Base-by-base conservation (phyloP, 2,329 filamentous ascomycete genomes). In the Alternaria novae-zelandiae region DNA sequence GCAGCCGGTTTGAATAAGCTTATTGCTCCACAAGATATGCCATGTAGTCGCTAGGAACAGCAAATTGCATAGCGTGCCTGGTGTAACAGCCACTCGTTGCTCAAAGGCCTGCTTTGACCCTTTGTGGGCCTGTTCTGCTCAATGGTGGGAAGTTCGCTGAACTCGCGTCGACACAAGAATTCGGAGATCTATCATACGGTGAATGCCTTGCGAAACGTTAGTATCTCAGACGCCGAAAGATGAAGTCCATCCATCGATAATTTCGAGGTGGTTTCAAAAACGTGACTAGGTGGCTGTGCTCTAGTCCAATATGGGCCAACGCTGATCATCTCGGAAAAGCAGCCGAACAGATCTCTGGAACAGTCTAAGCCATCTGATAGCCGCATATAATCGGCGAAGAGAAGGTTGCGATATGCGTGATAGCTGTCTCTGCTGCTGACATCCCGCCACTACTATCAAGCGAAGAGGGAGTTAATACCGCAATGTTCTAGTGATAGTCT, bases 1-100 rank as follows among this genome's bases (percentile, higher is more conserved):
- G 54, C 61, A 63, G 50, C 63, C 51, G 57, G 61, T 45, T 46
- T 43, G 51, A 65, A 74, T 72, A 71, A 74, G 73, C 74, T 73
- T 75, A 70, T 71, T 70, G 67, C 60, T 74, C 68, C 67, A 67
- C 66, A 68, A 59, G 57, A 50, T 36, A 57, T 45, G 46, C 36
- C 47, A 47, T 23, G 23, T 44, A 32, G 13, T 25, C 45, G 44
- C 15, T 41, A 54, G 56, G 54, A 61, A 26, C 30, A 57, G 23
- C 20, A 58, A 54, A 23, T 26, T n/a, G 30, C 21, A 56, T 21
- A 25, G 54, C 28, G 25, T 56, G 41, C 44, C 61, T 50, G 47
- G 26, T 12, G 46, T 30, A 26, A 53, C 26, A 47, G 15, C 28
- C 30, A 30, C 25, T 32, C n/a, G 17, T 50, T 44, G 53, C 12